Conservation (phyloP, 75 land plant genomes). For the Sequoia sempervirens region DNA sequence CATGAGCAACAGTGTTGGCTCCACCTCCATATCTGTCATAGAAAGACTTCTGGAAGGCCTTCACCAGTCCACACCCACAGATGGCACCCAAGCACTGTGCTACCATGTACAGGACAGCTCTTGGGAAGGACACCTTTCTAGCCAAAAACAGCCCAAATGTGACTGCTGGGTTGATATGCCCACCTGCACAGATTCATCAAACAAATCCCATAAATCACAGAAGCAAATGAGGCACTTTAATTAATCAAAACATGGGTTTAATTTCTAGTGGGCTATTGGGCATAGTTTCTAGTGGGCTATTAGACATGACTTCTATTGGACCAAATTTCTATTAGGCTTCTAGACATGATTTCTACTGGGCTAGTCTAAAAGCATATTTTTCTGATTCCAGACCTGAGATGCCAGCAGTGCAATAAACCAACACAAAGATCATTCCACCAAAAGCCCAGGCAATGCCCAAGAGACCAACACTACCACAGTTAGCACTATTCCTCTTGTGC, state of each 20-base stretch:
- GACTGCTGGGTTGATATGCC: slow-evolving; percentile 45
- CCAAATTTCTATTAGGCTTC: not conserved
- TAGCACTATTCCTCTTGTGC: slow-evolving; percentile 12
- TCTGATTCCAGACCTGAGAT: slow-evolving; percentile 25
- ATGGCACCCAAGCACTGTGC: slow-evolving; percentile 57
- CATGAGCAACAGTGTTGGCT: slow-evolving; percentile 34
- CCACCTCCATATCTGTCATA: slow-evolving; percentile 36
- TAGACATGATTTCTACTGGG: not conserved
- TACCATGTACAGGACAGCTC: slow-evolving; percentile 42
- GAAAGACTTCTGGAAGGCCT: slow-evolving; percentile 37
- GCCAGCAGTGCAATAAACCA: slow-evolving; percentile 49
- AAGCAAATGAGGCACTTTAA: not conserved
- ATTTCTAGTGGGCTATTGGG: no score
- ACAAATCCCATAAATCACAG: not conserved
- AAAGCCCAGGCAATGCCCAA: slow-evolving; percentile 80
- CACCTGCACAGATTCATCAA: slow-evolving; percentile 21
- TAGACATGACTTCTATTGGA: not conserved
- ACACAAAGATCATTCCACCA: slow-evolving; percentile 43
- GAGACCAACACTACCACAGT: slow-evolving; percentile 57
- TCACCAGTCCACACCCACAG: slow-evolving; percentile 35
- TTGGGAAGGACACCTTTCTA: slow-evolving; percentile 39
- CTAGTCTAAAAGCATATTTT: not conserved
- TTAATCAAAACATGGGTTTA: no score
- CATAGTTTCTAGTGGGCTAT: not conserved
- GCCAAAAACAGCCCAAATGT: slow-evolving; percentile 44